Conservation (phyloP, 2,329 filamentous ascomycete species). For the Purpureocillium takamizusanense region DNA sequence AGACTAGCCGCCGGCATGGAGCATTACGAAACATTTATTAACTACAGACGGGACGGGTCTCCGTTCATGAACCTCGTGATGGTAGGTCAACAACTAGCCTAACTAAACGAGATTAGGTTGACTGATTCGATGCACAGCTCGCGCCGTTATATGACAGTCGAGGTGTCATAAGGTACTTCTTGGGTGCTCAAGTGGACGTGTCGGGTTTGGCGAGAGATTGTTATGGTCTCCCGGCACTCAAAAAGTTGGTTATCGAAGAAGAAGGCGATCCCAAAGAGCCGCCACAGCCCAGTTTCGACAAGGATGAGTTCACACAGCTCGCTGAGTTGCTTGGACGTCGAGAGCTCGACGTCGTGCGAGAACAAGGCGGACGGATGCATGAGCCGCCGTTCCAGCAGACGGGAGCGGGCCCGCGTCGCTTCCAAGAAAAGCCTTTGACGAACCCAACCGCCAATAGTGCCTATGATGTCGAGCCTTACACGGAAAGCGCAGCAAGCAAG, state of each 20-base stretch:
- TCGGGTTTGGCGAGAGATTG: slow-evolving; percentile 59
- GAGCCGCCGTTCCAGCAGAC: slow-evolving; percentile 15
- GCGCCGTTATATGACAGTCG: slow-evolving; percentile 61
- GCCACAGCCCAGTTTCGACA: slow-evolving; percentile 12
- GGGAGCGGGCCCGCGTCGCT: neutral
- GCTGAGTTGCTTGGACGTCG: slow-evolving; percentile 59
- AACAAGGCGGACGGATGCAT: slow-evolving; percentile 56
- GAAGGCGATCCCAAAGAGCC: slow-evolving; percentile 3
- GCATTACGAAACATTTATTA: slow-evolving; percentile 65
- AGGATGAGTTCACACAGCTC: slow-evolving; percentile 56
- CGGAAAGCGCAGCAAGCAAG: neutral
- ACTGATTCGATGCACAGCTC: too few species aligned
- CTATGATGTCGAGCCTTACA: slow-evolving; percentile 1
- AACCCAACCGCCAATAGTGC: neutral
- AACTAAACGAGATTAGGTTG: too few species aligned
- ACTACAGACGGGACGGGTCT: slow-evolving; percentile 69
- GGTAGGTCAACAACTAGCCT: slow-evolving; percentile 27
- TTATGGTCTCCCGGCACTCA: slow-evolving; percentile 54
- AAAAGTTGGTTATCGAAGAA: slow-evolving; percentile 25
- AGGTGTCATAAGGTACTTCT: slow-evolving; percentile 56
- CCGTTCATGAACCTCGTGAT: slow-evolving; percentile 72
- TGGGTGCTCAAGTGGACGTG: slow-evolving; percentile 65
- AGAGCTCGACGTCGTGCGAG: slow-evolving; percentile 56
- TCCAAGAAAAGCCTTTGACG: slow-evolving; percentile 4
- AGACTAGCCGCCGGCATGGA: slow-evolving; percentile 56